Evolutionary conservation across 352 stramenopile species (phyloP), one percentile per base, ranked within the genome.

Genomic region (Globisporangium viniferum): DNA sequence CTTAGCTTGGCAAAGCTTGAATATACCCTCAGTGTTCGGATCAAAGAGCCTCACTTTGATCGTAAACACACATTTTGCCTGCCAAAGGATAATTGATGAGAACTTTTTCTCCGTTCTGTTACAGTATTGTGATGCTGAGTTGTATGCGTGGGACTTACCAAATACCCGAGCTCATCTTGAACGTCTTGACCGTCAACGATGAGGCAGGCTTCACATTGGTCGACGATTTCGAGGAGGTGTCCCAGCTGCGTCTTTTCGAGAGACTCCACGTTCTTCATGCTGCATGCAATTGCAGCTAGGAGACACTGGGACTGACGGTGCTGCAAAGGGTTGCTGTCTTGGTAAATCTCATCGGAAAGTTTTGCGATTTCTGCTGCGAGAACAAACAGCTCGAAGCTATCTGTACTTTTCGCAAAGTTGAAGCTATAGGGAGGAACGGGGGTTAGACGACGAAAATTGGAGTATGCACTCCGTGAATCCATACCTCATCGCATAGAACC

Each of bases 401-500:
- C 78, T 41, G 79, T 80, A 48, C 62, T 86, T 66, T 90, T 90
- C 31, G 78, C 86, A 59, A 92, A 79, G 24, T 81, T 83, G 70
- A 94, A 92, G 64, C 86, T 94, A 5, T 33, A 6, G 31, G 31
- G 31, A 33, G 31, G n/a, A 5, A 27, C 15, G 9, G 49, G 55
- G 44, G 29, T 58, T 55, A 67, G 59, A 64, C 51, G 12, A 33
- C 14, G 18, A 60, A 39, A 22, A 31, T 48, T 46, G 27, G 9
- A 54, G 2, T 14, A 24, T 41, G 39, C 64, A 22, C 18, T 5
- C 4, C 3, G n/a, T 14, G 9, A 29, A 2, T 49, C n/a, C 60
- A 36, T 75, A 94, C 86, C 84, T 89, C 73, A 86, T 92, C 31
- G 73, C 70, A 67, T 87, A 94, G 54, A 94, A 94, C 86, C 86